Conservation (phyloP, 257 asterid species). For the Nicotiana otophora region DNA sequence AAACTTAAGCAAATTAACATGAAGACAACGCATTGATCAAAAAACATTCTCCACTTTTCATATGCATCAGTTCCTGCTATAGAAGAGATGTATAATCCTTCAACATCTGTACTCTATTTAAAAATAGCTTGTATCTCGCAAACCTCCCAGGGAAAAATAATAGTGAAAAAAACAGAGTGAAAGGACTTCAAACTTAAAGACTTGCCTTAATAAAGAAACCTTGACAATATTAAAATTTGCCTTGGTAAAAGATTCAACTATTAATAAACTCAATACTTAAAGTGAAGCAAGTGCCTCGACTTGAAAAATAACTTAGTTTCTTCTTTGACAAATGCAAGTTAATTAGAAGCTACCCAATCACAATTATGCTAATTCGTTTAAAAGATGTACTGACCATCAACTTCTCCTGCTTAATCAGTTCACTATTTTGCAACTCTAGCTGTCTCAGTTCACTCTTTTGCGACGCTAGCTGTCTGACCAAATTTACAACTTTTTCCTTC, state of each 20-base stretch:
- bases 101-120: not conserved
- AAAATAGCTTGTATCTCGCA: not conserved
- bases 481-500: conserved; percentile 76
- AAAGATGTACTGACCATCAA: conserved; percentile 48
- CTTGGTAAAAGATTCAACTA: not conserved
- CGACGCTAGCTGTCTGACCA: conserved; percentile 59
- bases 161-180: not conserved
- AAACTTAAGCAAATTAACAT: not conserved
- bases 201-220: not conserved
- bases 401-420: conserved; percentile 54
- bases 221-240: not conserved
- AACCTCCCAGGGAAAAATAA: not conserved
- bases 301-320: not conserved
- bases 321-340: not conserved
- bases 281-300: not conserved
- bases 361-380: not conserved
- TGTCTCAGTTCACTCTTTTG: conserved; percentile 72
- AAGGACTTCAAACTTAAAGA: not conserved
- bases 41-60: not conserved
- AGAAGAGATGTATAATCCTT: not conserved
- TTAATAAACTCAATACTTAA: not conserved
- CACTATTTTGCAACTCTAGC: conserved; percentile 57
- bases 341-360: not conserved
- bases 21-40: not conserved
- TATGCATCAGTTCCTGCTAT: not conserved